Evolutionary conservation across 495 filamentous ascomycete genomes (phyloP), one percentile per base, ranked within the genome.

Genomic region (Aspergillus bridgeri): DNA sequence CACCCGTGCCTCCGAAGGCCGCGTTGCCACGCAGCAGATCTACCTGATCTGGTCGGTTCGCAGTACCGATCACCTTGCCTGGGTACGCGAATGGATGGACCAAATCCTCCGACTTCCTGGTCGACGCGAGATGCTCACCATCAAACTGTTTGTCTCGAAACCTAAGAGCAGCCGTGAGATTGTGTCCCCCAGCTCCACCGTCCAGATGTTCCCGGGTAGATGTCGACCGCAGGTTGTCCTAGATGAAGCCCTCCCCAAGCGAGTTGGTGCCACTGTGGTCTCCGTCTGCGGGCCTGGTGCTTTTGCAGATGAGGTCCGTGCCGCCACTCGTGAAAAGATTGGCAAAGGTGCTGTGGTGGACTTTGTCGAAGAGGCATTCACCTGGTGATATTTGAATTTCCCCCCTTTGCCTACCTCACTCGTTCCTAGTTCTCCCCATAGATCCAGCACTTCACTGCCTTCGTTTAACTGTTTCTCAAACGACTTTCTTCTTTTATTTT

Each of bases 11-110:
- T 74, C 77, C 33, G 84, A 86, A 45, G 83, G 82, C 54, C 87
- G 85, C 19, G 86, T 88, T 13, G 89, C 91, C n/a, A 87, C 88
- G 0, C 84, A 86, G 45, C 86, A 88, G 58, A 80, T 97, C 59
- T 79, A 94, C 15, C 81, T 98, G 5, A 84, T 96, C 48, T 98
- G 94, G 94, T 86, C 87, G 47, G 89, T 98, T 53, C 90, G 93
- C 61, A 89, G 80, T 43, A 89, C 88, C 22, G 93, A 97, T 54
- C 88, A 92, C 60, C 81, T 98, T 23, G 86, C 92, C 66, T 98
- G 94, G 94, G 90, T 97, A 44, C 83, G 89, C 6, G 84, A 87
- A 7, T 98, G 89, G 90, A 98, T 98, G 94, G 93, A 96, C 59
- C 80, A 89, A 66, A 93, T 98, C 58, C 81, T 98, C 38, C 83